phyloP scores from a whole-genome alignment of 495 filamentous ascomycete genomes.

The Daldinia bambusicola region DNA sequence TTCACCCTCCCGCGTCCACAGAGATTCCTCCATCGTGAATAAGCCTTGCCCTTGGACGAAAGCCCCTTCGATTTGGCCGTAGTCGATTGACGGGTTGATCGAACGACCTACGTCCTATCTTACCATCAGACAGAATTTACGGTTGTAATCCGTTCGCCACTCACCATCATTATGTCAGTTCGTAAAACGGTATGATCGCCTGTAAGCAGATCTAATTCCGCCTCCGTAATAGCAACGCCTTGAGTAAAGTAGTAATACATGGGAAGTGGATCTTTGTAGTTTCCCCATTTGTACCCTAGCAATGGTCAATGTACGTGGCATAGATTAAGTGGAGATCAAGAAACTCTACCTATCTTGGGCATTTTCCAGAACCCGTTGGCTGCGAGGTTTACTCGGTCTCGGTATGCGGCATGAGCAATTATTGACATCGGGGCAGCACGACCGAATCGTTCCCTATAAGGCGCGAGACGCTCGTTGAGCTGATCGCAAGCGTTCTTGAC shows the following conservation, averaged over 20 bases:
- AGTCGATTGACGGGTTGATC: conserved; percentile 89
- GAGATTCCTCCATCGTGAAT: conserved; percentile 85
- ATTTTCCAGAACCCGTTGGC: conserved; percentile 90
- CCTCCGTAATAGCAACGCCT: conserved; percentile 80
- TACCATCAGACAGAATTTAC: conserved; percentile 4
- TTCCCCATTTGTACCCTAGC: conserved; percentile 42
- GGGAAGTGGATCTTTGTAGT: conserved; percentile 60
- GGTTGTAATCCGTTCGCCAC: not conserved
- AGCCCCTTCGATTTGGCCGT: conserved; percentile 89
- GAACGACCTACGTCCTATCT: conserved; percentile 72
- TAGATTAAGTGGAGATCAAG: not conserved
- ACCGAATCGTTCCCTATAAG: conserved; percentile 79
- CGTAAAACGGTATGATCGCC: conserved; percentile 86
- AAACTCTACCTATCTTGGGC: conserved; percentile 80
- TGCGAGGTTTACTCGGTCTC: conserved; percentile 87
- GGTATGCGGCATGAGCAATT: conserved; percentile 83
- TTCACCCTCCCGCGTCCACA: conserved; percentile 81
- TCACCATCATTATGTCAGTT: conserved; percentile 84
- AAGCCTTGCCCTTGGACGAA: conserved; percentile 87
- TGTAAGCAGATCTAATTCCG: conserved; percentile 85
- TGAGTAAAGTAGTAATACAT: conserved; percentile 97
- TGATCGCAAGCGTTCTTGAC: conserved; percentile 86
- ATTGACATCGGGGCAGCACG: conserved; percentile 76
- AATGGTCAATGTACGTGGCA: conserved; percentile 9
- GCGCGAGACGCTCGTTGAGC: conserved; percentile 79